Evolutionary conservation across 2,329 filamentous ascomycete genomes (phyloP).

Genomic region (Aaosphaeria arxii): DNA sequence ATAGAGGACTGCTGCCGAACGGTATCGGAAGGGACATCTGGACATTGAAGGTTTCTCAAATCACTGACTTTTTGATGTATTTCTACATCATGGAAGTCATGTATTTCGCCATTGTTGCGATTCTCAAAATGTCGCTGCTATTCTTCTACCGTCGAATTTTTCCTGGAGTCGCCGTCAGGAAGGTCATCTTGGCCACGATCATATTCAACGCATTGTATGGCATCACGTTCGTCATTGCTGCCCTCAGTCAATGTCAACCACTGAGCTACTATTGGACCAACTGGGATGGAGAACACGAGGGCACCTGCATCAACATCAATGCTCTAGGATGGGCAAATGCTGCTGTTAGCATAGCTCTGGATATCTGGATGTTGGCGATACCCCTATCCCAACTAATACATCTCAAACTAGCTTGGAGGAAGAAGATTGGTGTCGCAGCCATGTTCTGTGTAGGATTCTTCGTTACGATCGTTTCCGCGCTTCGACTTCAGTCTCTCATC

Average conservation of each 20-base stretch:
- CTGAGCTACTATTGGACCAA: conserved; percentile 31
- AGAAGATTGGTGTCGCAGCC: conserved; percentile 34
- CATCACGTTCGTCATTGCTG: conserved; percentile 15
- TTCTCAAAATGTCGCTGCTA: conserved; percentile 27
- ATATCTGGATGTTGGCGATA: conserved; percentile 31
- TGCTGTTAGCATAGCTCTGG: conserved; percentile 29
- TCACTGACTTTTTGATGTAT: conserved; percentile 42
- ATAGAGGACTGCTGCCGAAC: conserved; percentile 12
- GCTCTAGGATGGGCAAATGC: conserved; percentile 32
- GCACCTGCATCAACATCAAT: conserved; percentile 35
- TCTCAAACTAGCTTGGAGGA: conserved; percentile 30
- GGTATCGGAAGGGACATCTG: conserved; percentile 54
- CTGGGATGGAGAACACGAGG: conserved; percentile 26
- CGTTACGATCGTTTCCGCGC: conserved; percentile 33
- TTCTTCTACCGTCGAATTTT: conserved; percentile 32
- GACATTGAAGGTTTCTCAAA: conserved; percentile 42
- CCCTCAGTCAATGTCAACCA: conserved; percentile 33
- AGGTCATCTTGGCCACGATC: conserved; percentile 16
- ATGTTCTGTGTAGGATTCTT: conserved; percentile 39
- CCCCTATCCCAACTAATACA: conserved; percentile 31
- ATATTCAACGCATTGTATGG: conserved; percentile 25
- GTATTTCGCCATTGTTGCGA: conserved; percentile 27
- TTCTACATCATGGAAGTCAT: conserved; percentile 34
- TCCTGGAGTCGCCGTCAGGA: conserved; percentile 15
- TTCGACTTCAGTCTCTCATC: conserved; percentile 41